A percentile compares a stretch with the other conserved stretches of the same genome.
Conservation (phyloP, 164 flowering plant genomes). For the Sextonia rubra region DNA sequence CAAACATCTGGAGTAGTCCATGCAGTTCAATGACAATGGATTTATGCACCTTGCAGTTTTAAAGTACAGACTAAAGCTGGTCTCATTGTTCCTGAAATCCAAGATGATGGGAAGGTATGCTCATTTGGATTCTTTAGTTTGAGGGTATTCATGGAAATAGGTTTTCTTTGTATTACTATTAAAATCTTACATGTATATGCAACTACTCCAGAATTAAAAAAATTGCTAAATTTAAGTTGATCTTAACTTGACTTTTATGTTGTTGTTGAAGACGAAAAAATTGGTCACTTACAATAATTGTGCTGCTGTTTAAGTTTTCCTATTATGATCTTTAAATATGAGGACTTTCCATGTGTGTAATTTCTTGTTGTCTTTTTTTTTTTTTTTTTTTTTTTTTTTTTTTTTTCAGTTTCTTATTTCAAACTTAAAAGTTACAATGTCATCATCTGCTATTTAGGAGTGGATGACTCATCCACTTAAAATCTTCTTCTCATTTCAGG, state of each 20-base stretch:
- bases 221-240: no score
- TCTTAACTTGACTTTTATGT: no score
- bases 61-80: slow-evolving; percentile 97
- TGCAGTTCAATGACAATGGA: slow-evolving; percentile 1
- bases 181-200: background rate
- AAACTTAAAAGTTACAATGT: no score
- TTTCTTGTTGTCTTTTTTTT: background rate
- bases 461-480: background rate
- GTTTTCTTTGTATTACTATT: background rate
- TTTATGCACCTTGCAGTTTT: slow-evolving; percentile 49
- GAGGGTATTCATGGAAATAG: background rate
- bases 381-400: no score
- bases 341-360: no score
- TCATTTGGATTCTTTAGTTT: background rate
- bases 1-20: background rate
- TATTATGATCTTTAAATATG: no score
- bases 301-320: no score
- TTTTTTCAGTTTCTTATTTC: no score
- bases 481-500: slow-evolving; percentile 38
- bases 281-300: background rate
- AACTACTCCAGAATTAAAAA: no score
- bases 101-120: slow-evolving; percentile 78
- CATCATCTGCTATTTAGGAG: no score
- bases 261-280: background rate
- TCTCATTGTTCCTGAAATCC: slow-evolving; percentile 84